Evolutionary conservation across 257 asterid genomes (phyloP).

Genomic region (Capsicum baccatum): DNA sequence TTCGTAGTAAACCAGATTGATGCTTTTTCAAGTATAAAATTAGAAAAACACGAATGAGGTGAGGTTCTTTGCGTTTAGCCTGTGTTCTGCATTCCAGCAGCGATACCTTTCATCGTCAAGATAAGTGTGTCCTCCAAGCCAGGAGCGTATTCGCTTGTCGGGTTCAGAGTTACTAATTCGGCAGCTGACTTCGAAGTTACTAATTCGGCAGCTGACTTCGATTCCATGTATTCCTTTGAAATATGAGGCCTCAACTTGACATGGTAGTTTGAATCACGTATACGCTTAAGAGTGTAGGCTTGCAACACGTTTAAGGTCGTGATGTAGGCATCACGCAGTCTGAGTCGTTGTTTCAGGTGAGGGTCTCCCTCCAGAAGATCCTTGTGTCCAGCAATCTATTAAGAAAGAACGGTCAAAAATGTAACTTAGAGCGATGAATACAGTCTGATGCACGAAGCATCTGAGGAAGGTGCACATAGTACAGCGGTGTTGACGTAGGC

Average conservation of each 20-base stretch:
- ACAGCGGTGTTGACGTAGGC: background rate
- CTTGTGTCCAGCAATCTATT: constrained; percentile 59
- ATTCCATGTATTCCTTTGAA: constrained; percentile 50
- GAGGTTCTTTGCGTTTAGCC: constrained; percentile 39
- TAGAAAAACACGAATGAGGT: background rate
- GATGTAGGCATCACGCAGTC: constrained; percentile 54
- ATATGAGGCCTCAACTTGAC: constrained; percentile 55
- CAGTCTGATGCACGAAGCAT: background rate
- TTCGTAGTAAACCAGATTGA: background rate
- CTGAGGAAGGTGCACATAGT: background rate
- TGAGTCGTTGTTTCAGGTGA: constrained; percentile 52
- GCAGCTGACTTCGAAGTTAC: constrained; percentile 49
- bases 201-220: constrained; percentile 48
- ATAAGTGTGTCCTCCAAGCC: constrained; percentile 61
- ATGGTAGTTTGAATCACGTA: constrained; percentile 49
- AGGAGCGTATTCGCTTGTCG: constrained; percentile 60
- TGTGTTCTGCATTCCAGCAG: constrained; percentile 65
- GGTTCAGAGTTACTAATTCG: constrained; percentile 49
- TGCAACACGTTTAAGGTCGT: constrained; percentile 53
- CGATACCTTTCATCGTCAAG: constrained; percentile 66
- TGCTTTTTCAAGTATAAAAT: background rate
- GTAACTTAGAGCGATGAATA: background rate
- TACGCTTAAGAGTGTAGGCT: constrained; percentile 54
- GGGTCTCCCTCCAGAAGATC: constrained; percentile 62
- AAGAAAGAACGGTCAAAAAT: background rate